Conservation (phyloP, 202 grass and related monocot genomes). For the Carex arenaria region DNA sequence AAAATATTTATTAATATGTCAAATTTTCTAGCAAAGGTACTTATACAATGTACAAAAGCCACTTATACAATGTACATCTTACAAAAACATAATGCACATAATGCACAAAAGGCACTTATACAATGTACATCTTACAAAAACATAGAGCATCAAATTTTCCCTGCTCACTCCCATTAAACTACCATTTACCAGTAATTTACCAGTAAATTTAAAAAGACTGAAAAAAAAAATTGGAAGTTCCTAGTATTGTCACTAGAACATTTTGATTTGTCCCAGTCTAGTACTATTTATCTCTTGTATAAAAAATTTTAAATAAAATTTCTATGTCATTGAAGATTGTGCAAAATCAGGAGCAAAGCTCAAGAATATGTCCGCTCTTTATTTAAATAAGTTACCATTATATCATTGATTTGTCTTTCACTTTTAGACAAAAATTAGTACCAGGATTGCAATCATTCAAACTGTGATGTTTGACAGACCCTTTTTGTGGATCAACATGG, state of each 20-base stretch:
- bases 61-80: too few relatives aligned
- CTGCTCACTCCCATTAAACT: too few relatives aligned
- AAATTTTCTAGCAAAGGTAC: slow-evolving; percentile 18
- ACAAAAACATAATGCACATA: too few relatives aligned
- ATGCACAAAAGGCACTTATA: too few relatives aligned
- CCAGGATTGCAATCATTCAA: neutral
- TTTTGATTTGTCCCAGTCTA: neutral
- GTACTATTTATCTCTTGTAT: neutral
- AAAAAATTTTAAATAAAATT: neutral
- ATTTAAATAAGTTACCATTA: neutral
- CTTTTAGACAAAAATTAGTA: slow-evolving; percentile 2
- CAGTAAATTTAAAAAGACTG: too few relatives aligned
- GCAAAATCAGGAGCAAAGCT: neutral
- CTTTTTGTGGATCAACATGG: neutral
- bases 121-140: too few relatives aligned
- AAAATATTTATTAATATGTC: neutral
- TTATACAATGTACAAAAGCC: too few relatives aligned
- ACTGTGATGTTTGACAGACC: neutral
- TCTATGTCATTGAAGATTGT: neutral
- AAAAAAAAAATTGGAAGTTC: neutral
- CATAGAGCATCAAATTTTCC: too few relatives aligned
- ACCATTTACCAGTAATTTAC: too few relatives aligned
- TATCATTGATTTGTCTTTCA: neutral
- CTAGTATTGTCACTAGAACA: neutral
- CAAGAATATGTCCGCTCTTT: neutral